phyloP scores from a whole-genome alignment of 1,284 basidiomycete genomes.

The Boletellus deceptivus region DNA sequence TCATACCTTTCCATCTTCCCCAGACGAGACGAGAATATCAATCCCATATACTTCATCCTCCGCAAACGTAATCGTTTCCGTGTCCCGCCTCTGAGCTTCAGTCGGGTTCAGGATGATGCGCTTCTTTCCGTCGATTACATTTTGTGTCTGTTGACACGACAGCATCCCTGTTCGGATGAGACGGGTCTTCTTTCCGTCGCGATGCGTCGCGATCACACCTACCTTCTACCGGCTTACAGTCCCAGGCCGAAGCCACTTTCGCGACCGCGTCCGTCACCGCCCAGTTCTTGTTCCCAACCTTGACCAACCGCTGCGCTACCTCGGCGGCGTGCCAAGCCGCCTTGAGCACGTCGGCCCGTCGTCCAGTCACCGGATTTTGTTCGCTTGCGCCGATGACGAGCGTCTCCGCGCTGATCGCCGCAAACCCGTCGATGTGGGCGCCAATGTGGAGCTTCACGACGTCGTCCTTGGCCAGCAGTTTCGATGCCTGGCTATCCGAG shows the following conservation, averaged over 20 bases:
- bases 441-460: slow-evolving; percentile 96
- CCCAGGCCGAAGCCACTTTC: slow-evolving; percentile 71
- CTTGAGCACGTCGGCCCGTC: slow-evolving; percentile 87
- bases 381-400: slow-evolving; percentile 79
- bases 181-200: not conserved
- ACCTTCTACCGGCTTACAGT: slow-evolving; percentile 89
- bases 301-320: slow-evolving; percentile 83
- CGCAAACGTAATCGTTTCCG: slow-evolving; percentile 81
- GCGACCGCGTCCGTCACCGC: slow-evolving; percentile 86
- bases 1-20: slow-evolving; percentile 82
- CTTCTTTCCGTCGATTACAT: slow-evolving; percentile 97
- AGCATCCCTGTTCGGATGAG: slow-evolving; percentile 65
- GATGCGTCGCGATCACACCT: slow-evolving; percentile 32
- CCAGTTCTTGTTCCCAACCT: slow-evolving; percentile 94
- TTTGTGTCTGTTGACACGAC: slow-evolving; percentile 88
- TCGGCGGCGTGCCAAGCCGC: slow-evolving; percentile 94
- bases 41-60: slow-evolving; percentile 97
- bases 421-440: slow-evolving; percentile 95
- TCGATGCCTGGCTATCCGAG: slow-evolving; percentile 67
- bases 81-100: slow-evolving; percentile 80
- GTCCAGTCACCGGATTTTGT: slow-evolving; percentile 75
- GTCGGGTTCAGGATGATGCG: slow-evolving; percentile 89
- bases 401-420: slow-evolving; percentile 89
- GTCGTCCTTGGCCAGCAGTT: slow-evolving; percentile 80
- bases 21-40: slow-evolving; percentile 88